Base-by-base conservation (phyloP, 106 monocot species). In the Phalaenopsis aphrodite region DNA sequence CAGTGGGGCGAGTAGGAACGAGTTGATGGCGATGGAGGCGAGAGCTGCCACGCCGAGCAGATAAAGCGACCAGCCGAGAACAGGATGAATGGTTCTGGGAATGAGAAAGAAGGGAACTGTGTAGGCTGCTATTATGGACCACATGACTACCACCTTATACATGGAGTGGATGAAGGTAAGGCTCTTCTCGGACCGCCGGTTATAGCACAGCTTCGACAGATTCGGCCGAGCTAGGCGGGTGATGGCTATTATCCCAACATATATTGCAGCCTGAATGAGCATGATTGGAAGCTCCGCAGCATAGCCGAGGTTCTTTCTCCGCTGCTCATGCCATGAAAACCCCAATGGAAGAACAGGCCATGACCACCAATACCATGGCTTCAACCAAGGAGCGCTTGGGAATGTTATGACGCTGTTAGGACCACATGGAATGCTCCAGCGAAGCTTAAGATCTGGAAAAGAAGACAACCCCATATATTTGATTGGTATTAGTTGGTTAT, bases 301-400 rank as follows among this genome's bases (percentile, higher is more conserved):
- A 64, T 92, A 92, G 90, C 93, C 93, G 15, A 93, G 58, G 77
- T 83, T 88, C 8, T 78, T 87, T 7, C 85, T 67, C 11, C 93
- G 90, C 52, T 87, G 85, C 69, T 87, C 87, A 38, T 93, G 93
- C 93, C 93, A 93, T 57, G 79, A 79, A 45, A 93, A 85, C 11
- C 93, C 93, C 71, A 93, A 77, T 0, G 93, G 93, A 0, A 93
- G 82, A 24, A 93, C 85, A 3, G 93, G 93, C 93, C 93, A 93
- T 8, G 93, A 87, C 90, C 90, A 93, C 93, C 93, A 93, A 61
- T 90, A 93, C 93, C 93, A 93, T 56, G 93, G 93, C 80, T 93
- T 93, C 18, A 93, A 82, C 85, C 80, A 90, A 21, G 90, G 90
- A 1, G 90, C 93, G 72, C 93, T 93, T 3, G 93, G 93, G 79